phyloP scores from a whole-genome alignment of 176 grass and related monocot species.

The Puya raimondii region DNA sequence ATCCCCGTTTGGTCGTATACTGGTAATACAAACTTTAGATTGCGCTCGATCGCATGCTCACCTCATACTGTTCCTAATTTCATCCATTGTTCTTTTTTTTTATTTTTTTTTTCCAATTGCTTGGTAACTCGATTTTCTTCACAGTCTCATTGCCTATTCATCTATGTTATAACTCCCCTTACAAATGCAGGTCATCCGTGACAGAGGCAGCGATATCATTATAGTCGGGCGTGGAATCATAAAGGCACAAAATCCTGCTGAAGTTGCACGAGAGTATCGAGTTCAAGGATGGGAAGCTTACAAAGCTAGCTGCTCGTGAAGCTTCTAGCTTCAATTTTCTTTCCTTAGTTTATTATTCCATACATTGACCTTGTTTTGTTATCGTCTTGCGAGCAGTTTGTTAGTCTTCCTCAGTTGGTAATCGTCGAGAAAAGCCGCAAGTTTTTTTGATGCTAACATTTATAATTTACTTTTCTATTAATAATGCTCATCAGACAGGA shows the following conservation, averaged over 20 bases:
- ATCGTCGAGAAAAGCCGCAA: no score
- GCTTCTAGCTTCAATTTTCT: slow-evolving; percentile 8
- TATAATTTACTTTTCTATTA: no score
- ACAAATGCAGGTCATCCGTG: slow-evolving; percentile 49
- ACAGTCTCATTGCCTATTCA: not conserved
- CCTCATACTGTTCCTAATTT: no score
- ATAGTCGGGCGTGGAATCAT: slow-evolving; percentile 77
- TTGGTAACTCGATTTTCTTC: not conserved
- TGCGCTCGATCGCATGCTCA: no score
- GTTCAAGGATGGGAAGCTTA: slow-evolving; percentile 73
- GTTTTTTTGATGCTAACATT: no score
- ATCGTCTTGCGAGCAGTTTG: no score
- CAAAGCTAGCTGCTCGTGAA: slow-evolving; percentile 39
- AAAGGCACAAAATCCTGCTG: slow-evolving; percentile 43
- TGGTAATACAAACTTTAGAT: no score
- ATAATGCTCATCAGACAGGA: no score
- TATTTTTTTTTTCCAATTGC: not conserved
- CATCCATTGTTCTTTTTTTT: no score
- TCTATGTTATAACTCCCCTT: not conserved
- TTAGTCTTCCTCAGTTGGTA: no score
- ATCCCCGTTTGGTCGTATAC: no score
- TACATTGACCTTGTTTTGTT: no score
- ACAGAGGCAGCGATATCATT: slow-evolving; percentile 79
- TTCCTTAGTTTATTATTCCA: not conserved
- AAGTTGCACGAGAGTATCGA: slow-evolving; percentile 46